These are phyloP conservation scores for Pelargonium exstipulatum DNA, from an alignment of 441 rosid genomes.

Conservation along the genomic window DNA sequence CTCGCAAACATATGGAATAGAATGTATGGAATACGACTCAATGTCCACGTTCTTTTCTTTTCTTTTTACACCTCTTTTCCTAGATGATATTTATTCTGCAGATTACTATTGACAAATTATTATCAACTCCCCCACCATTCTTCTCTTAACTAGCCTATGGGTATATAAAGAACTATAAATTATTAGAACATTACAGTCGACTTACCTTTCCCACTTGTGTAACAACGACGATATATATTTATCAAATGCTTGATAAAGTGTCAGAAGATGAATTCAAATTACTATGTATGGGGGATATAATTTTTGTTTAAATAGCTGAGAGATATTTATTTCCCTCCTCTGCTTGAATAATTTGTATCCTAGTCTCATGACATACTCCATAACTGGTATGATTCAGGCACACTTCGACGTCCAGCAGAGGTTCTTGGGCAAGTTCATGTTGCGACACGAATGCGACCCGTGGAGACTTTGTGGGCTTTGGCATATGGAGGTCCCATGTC, in stretches of 20 bases:
- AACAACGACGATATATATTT: background rate
- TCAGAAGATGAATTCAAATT: background rate
- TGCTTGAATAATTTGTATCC: slow-evolving; percentile 17
- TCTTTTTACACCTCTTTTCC: background rate
- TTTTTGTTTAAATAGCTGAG: background rate
- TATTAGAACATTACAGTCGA: background rate
- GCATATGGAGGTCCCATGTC: slow-evolving; percentile 97
- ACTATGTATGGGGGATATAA: background rate
- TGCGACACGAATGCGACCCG: slow-evolving; percentile 80
- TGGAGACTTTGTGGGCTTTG: slow-evolving; percentile 94
- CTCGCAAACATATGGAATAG: background rate
- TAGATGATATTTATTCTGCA: no score
- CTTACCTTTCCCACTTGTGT: background rate
- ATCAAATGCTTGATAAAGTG: background rate
- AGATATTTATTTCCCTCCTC: slow-evolving; percentile 6
- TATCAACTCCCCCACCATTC: background rate
- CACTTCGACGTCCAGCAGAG: slow-evolving; percentile 88
- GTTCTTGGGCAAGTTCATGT: slow-evolving; percentile 99
- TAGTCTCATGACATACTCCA: slow-evolving; percentile 18
- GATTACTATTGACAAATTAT: background rate
- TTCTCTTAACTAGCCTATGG: background rate
- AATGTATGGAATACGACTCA: background rate
- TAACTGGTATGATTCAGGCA: slow-evolving; percentile 46
- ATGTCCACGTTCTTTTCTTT: background rate
- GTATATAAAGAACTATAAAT: background rate